Base-by-base conservation (phyloP, 192 early-diverging fungal genomes). In the Chytriomyces sp. region DNA sequence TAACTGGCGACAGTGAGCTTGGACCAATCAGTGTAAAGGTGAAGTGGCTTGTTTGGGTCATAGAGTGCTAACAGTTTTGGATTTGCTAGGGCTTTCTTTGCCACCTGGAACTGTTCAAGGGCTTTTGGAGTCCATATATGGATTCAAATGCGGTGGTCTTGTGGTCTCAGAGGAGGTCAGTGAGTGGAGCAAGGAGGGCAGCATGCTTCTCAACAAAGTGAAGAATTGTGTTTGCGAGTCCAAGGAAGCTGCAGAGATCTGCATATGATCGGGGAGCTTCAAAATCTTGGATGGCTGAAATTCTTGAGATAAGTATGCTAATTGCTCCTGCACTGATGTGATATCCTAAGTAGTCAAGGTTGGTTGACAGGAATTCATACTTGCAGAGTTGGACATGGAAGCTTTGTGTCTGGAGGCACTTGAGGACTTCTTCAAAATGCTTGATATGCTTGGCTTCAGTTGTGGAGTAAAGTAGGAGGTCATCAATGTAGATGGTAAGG, bases 381-480 rank as follows among this genome's bases (percentile, higher is more conserved):
- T 70, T 70, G 56, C 19, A 19, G 38, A 68, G 69, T 28, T 62
- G 64, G n/a, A 19, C 59, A 19, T 70, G 31, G 34, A 70, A 32
- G 5, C 68, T 37, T n/a, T 70, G 5, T 14, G 76, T 8, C n/a
- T 63, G 60, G 22, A 74, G 52, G 25, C 73, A 36, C 31, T 69
- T 8, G 60, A 75, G 65, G 7, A 66, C 64, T 6, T 5, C 10
- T 6, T 52, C 36, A 19, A 57, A 10, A 32, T 66, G 64, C 8
- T 52, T 0, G 0, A 36, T 3, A 56, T 82, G 36, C 52, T 79
- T 8, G 33, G 49, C 0, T 52, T 2, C 28, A n/a, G 39, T 39
- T 12, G 25, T 14, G 0, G 80, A 84, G 58, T 69, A 89, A 0
- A 89, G 73, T 1, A 82, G 62, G n/a, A 88, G 77, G 62, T 86